A percentile compares a stretch with the other conserved stretches of the same genome.
phyloP scores from a whole-genome alignment of 345 rosid species.

The Balakata baccata region DNA sequence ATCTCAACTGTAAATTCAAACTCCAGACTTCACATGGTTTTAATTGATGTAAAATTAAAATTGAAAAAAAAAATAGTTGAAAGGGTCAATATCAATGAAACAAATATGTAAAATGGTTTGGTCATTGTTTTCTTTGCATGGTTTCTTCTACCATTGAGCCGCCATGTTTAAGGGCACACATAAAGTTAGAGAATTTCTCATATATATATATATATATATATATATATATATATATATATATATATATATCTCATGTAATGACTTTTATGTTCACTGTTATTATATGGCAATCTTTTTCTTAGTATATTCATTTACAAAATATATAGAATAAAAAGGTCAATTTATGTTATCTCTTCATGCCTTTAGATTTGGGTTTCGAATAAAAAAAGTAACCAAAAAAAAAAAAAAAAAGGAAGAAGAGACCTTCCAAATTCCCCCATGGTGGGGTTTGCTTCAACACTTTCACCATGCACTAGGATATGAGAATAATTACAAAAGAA shows the following conservation, averaged over 20 bases:
- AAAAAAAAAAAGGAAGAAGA: constrained; percentile 26
- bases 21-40: too few relatives aligned
- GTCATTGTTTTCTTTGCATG: constrained; percentile 9
- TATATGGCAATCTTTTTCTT: not conserved
- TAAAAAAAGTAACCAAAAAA: constrained; percentile 32
- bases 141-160: constrained; percentile 16
- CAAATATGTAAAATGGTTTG: too few relatives aligned
- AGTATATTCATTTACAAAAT: not conserved
- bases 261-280: constrained; percentile 9
- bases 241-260: constrained; percentile 11
- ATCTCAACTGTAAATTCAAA: too few relatives aligned
- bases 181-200: constrained; percentile 21
- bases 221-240: too few relatives aligned
- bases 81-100: too few relatives aligned
- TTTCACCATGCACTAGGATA: constrained; percentile 31
- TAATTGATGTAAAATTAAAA: too few relatives aligned
- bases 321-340: constrained; percentile 29
- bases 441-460: constrained; percentile 48
- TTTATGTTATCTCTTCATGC: constrained; percentile 24
- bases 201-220: too few relatives aligned
- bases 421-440: constrained; percentile 38
- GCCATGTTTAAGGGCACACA: constrained; percentile 22
- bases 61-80: too few relatives aligned
- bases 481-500: constrained; percentile 32
- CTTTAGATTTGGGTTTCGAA: constrained; percentile 55